Evolutionary conservation across 208 protist species (phyloP), one percentile per base, ranked within the genome.

Genomic region (Wallacemonas sp.): DNA sequence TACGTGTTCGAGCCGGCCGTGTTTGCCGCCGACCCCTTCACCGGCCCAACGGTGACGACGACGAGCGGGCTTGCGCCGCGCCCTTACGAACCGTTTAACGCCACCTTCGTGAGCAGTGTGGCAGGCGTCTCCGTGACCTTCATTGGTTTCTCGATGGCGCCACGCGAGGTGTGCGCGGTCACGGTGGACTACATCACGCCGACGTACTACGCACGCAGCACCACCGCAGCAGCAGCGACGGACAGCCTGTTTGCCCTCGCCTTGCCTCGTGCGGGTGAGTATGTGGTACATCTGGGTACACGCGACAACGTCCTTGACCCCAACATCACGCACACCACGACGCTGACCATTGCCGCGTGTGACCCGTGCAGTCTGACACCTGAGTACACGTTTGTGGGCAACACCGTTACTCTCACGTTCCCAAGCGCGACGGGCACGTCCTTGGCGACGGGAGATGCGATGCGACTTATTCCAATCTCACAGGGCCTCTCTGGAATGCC

Each of bases 291-390:
- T 67, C 64, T 96, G 34, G 75, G 84, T n/a, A 78, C 70, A 2
- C 41, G 69, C 26, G 45, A 62, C 31, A 44, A 60, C 41, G 72
- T 64, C 9, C 22, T 24, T n/a, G 67, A 75, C 36, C 75, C 80
- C 22, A 78, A 77, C 72, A 88, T 94, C 42, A 86, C 76, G 30
- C 80, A 93, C 65, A 28, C 21, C 46, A 79, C 71, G 9, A 45
- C 58, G 46, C 66, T 96, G 12, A 76, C 75, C 24, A 66, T 96
- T 15, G 77, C 66, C 17, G 8, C 62, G 24, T 96, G 91, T 75
- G 86, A 96, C 45, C 91, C 91, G 19, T 96, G 91, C 72, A 46
- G 39, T 19, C 80, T 94, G 60, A 61, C 55, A 12, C 91, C 91
- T 9, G 59, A 63, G 39, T 91, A 91, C 77, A 72, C 70, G 3